Evolutionary conservation across 2,329 filamentous ascomycete genomes (phyloP).

Genomic region (Zymoseptoria passerinii): DNA sequence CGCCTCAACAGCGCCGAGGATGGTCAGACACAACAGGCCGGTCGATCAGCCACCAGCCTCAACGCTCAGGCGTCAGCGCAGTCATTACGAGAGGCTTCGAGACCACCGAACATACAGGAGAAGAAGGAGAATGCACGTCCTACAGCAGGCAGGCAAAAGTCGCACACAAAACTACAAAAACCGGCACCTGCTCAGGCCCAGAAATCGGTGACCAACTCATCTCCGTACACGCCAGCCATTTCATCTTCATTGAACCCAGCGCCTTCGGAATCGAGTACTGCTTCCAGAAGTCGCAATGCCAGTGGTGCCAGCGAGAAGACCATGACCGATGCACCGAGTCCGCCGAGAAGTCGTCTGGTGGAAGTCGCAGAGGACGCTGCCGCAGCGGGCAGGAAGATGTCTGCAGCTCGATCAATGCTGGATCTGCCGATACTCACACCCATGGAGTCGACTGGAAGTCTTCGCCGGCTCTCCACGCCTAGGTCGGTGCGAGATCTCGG

Average conservation of each 20-base stretch:
- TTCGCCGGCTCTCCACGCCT: slow-evolving; percentile 23
- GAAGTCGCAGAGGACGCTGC: background rate
- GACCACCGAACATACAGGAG: slow-evolving; percentile 9
- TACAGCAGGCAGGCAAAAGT: slow-evolving; percentile 1
- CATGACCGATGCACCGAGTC: slow-evolving; percentile 1
- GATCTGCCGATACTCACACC: slow-evolving; percentile 16
- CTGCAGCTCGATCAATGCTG: slow-evolving; percentile 9
- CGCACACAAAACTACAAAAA: slow-evolving; percentile 5
- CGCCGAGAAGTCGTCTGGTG: background rate
- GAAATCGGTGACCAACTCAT: slow-evolving; percentile 5
- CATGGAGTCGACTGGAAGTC: slow-evolving; percentile 21
- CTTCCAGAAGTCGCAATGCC: slow-evolving; percentile 9
- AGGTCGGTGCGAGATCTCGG: slow-evolving; percentile 30
- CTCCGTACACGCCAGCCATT: slow-evolving; percentile 12
- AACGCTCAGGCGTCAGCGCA: slow-evolving; percentile 29
- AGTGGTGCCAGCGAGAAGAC: slow-evolving; percentile 15
- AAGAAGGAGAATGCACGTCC: slow-evolving; percentile 1
- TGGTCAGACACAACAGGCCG: slow-evolving; percentile 25
- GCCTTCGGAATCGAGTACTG: slow-evolving; percentile 11
- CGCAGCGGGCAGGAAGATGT: slow-evolving; percentile 2
- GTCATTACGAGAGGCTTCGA: slow-evolving; percentile 26
- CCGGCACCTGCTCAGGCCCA: background rate
- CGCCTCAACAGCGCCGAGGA: slow-evolving; percentile 20
- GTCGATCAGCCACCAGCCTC: slow-evolving; percentile 25
- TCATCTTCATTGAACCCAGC: slow-evolving; percentile 16